Base-by-base conservation (phyloP, 139 green algal species). In the Edaphochlamys debaryana region DNA sequence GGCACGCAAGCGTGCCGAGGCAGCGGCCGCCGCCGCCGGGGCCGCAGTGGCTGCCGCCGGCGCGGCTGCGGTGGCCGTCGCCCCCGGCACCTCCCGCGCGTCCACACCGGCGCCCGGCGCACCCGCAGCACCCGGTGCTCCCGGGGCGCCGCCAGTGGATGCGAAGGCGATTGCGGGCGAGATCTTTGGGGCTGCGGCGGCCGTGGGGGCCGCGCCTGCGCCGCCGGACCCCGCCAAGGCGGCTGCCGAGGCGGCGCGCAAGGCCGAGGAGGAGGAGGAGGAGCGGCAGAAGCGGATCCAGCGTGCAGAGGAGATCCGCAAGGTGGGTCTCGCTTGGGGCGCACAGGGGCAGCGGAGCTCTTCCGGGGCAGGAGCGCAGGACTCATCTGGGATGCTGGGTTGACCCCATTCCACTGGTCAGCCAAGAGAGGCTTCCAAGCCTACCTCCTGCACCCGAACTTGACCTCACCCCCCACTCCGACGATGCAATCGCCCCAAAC, bases 1-100 rank as follows among this genome's bases (percentile, higher is more conserved):
- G 40, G 75, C 75, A 19, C 79, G 66, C 68, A 78, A 37, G 42
- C 69, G 94, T 67, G 87, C 90, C 27, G 88, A 93, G 71, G 69
- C 89, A 20, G 85, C 87, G 34, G 70, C 75, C 11, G 78, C 48
- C 0, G 78, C 78, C 2, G 78, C 66, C 22, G 50, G 20, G 3
- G 78, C 34, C 50, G 67, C 66, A 20, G 48, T 3, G 0, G 78
- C 67, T 2, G 37, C 32, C 23, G 32, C 63, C 30, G 77, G 17
- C 3, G 1, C 40, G 37, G 36, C 17, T 1, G 37, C 36, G 22
- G 68, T 8, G 2, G 37, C 7, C 27, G 67, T 23, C 25, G 22
- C 70, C 15, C 29, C 41, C 6, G 77, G 17, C 0, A 45, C 66
- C n/a, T 76, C 62, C 50, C 79, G 79, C 32, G 63, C 36, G 3